A percentile compares a stretch with the other conserved stretches of the same genome.
These are phyloP conservation scores for Daldinia grandis DNA, from an alignment of 495 filamentous ascomycete species.

Conservation along the genomic window DNA sequence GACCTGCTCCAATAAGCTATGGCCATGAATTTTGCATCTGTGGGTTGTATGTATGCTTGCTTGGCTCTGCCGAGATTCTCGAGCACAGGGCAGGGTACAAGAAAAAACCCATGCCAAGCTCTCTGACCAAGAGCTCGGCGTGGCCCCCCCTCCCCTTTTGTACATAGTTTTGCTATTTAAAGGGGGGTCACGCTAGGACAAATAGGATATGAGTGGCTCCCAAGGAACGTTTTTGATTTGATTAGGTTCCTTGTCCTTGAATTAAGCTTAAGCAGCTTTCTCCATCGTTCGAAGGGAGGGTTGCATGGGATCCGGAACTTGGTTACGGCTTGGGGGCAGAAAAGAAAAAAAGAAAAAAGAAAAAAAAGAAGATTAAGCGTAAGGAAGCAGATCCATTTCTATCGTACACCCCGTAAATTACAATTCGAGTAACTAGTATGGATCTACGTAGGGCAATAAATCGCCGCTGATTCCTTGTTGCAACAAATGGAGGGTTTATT, in stretches of 20 bases:
- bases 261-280: slow-evolving; percentile 44
- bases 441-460: neutral
- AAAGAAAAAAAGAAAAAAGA: slow-evolving; percentile 18
- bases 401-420: slow-evolving; percentile 14
- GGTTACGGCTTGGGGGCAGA: slow-evolving; percentile 26
- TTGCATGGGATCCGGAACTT: slow-evolving; percentile 39
- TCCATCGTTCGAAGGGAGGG: slow-evolving; percentile 37
- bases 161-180: slow-evolving; percentile 25
- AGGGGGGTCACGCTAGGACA: slow-evolving; percentile 26
- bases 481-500: slow-evolving; percentile 7
- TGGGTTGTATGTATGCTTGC: slow-evolving; percentile 15
- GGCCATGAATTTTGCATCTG: slow-evolving; percentile 27
- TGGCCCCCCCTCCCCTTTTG: slow-evolving; percentile 21
- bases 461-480: neutral
- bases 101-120: slow-evolving; percentile 27
- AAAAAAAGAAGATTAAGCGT: slow-evolving; percentile 7
- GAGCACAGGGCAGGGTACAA: slow-evolving; percentile 19
- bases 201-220: slow-evolving; percentile 28
- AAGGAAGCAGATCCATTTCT: slow-evolving; percentile 24
- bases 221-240: slow-evolving; percentile 38
- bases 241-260: slow-evolving; percentile 38
- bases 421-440: slow-evolving; percentile 10
- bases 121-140: slow-evolving; percentile 32
- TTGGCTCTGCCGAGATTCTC: slow-evolving; percentile 42
- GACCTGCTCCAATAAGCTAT: slow-evolving; percentile 14